Evolutionary conservation across 2,329 filamentous ascomycete genomes (phyloP), one percentile per base, ranked within the genome.

Genomic region (Madurella mycetomatis): DNA sequence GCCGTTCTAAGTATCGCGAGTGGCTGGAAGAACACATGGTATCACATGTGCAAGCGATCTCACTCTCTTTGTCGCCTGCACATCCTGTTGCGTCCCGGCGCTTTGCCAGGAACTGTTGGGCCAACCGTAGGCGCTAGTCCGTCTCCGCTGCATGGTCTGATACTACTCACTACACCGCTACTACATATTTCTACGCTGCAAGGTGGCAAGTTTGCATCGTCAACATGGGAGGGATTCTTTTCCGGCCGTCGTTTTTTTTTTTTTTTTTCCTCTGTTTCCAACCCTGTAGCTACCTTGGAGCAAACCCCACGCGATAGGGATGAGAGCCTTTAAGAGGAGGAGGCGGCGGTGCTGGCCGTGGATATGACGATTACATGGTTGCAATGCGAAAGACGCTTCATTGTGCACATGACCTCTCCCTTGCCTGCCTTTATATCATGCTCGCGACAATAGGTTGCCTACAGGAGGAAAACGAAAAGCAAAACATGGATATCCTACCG

Each of bases 81-180:
- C 47, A 25, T 41, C 41, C 67, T 66, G 59, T 64, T 32, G 9
- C 43, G 41, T 54, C 32, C 15, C 39, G 31, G 44, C n/a, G 40
- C 40, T 47, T 11, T 32, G n/a, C 32, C n/a, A 30, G n/a, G 18
- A 18, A 19, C 16, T 2, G 9, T 65, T 66, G 65, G 65, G 66
- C 37, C 15, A 25, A 19, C 18, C 43, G 41, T 44, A 19, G 47
- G 42, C 47, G 47, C 51, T 48, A 19, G 25, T 40, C 49, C 48
- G n/a, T 50, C 42, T 18, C 32, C 31, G 17, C 42, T 47, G 34
- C 34, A 37, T 37, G 34, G 34, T 37, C 13, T 37, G 13, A 15
- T 37, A 37, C 9, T 9, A 15, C 34, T 9, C 7, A 25, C 7
- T 7, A 25, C 25, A 25, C 25, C 34, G 9, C 34, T 37, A 15